Conservation (phyloP, 176 grass and related monocot genomes). For the Hordeum marinum region DNA sequence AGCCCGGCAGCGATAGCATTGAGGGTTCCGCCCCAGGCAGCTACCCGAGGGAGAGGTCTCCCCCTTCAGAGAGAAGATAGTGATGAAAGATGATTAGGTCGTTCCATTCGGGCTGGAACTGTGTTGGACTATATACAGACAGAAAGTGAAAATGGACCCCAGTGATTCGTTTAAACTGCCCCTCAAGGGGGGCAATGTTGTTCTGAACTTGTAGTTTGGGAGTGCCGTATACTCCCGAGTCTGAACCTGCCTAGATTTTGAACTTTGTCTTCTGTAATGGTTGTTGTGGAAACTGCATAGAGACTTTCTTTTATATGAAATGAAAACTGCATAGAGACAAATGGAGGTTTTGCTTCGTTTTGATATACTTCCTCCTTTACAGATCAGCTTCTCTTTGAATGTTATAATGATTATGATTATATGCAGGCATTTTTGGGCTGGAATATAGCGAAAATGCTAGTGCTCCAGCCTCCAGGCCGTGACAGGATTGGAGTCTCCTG, state of each 20-base stretch:
- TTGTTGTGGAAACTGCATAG: slow-evolving; percentile 37
- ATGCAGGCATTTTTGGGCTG: not conserved
- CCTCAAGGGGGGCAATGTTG: not conserved
- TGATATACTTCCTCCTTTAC: not conserved
- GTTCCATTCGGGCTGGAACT: slow-evolving; percentile 11
- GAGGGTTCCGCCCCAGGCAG: slow-evolving; percentile 30
- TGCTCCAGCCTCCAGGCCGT: too few species aligned
- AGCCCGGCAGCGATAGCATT: not conserved
- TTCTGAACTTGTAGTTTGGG: slow-evolving; percentile 7
- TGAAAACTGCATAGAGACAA: slow-evolving; percentile 39
- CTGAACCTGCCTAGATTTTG: slow-evolving; percentile 22
- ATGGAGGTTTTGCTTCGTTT: slow-evolving; percentile 14
- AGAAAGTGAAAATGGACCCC: slow-evolving; percentile 8
- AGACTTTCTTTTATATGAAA: not conserved
- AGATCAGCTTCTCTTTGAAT: not conserved
- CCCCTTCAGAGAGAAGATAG: slow-evolving; percentile 26
- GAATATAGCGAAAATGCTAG: not conserved
- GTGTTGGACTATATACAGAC: slow-evolving; percentile 34
- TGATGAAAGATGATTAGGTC: slow-evolving; percentile 22
- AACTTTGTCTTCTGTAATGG: slow-evolving; percentile 9
- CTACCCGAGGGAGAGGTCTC: slow-evolving; percentile 16
- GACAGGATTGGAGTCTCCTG: too few species aligned
- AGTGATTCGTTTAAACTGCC: slow-evolving; percentile 15
- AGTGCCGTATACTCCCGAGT: slow-evolving; percentile 29
- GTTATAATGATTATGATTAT: not conserved